Evolutionary conservation across 139 green algal genomes (phyloP).

Genomic region (Chlorella ohadii): DNA sequence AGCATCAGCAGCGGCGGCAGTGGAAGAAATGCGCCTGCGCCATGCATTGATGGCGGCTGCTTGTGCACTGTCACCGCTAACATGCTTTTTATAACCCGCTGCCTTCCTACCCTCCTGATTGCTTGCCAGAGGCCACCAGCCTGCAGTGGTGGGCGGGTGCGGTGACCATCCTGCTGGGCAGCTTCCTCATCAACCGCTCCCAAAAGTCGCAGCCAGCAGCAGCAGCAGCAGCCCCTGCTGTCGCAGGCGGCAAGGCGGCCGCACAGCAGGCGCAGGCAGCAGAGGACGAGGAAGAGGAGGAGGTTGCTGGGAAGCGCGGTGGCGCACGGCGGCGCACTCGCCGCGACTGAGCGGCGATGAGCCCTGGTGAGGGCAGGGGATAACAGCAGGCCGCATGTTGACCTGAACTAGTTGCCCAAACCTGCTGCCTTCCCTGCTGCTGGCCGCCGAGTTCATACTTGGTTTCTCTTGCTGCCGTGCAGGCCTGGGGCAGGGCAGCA

Average conservation of each 20-base stretch:
- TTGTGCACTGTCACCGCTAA: too few relatives aligned
- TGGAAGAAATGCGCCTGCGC: too few relatives aligned
- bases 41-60: too few relatives aligned
- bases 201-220: background rate
- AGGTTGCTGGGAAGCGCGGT: background rate
- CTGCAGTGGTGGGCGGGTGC: conserved; percentile 30
- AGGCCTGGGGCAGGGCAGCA: too few relatives aligned
- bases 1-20: too few relatives aligned
- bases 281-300: background rate
- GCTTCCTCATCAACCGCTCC: background rate
- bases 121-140: background rate
- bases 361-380: background rate
- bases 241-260: background rate
- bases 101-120: too few relatives aligned
- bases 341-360: conserved; percentile 1
- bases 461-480: too few relatives aligned
- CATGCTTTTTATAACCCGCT: too few relatives aligned
- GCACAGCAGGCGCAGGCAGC: background rate
- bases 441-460: too few relatives aligned
- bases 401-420: too few relatives aligned
- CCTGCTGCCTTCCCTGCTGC: too few relatives aligned
- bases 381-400: too few relatives aligned
- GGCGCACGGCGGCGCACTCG: conserved; percentile 4
- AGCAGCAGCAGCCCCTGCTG: background rate
- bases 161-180: conserved; percentile 11